Conservation (phyloP, 805 yeast species). For the Jamesozyma rosinii region DNA sequence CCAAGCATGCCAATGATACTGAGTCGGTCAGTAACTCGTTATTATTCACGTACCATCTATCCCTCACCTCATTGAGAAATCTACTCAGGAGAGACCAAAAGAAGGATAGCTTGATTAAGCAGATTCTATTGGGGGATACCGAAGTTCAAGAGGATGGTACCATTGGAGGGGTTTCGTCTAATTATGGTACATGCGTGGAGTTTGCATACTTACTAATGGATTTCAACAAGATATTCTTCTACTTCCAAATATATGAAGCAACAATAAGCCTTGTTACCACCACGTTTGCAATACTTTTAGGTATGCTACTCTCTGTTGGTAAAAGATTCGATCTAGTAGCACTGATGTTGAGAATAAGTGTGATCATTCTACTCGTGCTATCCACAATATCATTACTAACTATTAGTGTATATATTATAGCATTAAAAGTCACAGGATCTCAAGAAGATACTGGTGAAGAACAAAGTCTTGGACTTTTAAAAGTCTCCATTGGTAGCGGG, state of each 20-base stretch:
- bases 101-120: conserved; percentile 13
- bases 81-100: conserved; percentile 13
- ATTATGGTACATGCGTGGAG: conserved; percentile 13
- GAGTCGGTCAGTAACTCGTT: conserved; percentile 20
- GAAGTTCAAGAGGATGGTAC: background rate
- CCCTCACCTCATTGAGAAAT: conserved; percentile 14
- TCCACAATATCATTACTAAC: conserved; percentile 10
- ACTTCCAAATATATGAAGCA: conserved; percentile 9
- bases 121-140: conserved; percentile 8
- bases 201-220: conserved; percentile 9
- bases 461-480: conserved; percentile 15
- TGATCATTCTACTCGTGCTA: background rate
- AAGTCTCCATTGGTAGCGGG: conserved; percentile 15
- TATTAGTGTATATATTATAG: conserved; percentile 8
- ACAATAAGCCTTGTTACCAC: conserved; percentile 6
- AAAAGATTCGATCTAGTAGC: conserved; percentile 8
- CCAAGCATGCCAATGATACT: conserved; percentile 13
- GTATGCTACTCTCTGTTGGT: conserved; percentile 7
- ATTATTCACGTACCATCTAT: conserved; percentile 18
- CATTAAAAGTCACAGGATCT: conserved; percentile 14
- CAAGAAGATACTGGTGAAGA: conserved; percentile 2
- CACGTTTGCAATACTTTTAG: conserved; percentile 8
- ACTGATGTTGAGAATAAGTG: conserved; percentile 4
- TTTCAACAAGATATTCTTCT: conserved; percentile 8
- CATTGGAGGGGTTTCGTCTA: conserved; percentile 1